phyloP scores from a whole-genome alignment of 192 early-diverging fungal genomes.

The Mortierella antarctica region DNA sequence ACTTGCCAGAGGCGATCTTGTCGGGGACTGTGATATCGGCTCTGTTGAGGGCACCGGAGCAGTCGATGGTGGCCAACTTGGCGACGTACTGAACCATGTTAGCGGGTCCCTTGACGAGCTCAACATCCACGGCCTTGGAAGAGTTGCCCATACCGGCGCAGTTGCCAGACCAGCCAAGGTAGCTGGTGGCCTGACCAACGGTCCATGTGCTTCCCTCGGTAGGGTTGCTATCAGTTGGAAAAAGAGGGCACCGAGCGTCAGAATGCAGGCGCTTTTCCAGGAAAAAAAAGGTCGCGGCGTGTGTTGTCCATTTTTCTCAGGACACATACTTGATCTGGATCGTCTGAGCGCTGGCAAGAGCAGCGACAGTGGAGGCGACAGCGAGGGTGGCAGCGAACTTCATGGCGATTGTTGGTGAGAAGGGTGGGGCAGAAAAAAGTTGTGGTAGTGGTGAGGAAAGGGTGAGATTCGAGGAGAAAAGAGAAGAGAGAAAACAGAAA shows the following conservation, averaged over 20 bases:
- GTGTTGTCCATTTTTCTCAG: neutral
- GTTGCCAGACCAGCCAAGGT: slow-evolving; percentile 9
- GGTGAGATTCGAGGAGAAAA: slow-evolving; percentile 18
- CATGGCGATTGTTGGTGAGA: slow-evolving; percentile 8
- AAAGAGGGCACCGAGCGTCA: neutral
- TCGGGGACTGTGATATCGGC: slow-evolving; percentile 3
- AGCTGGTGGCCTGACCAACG: slow-evolving; percentile 2
- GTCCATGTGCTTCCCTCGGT: slow-evolving; percentile 9
- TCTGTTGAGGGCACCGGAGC: slow-evolving; percentile 1
- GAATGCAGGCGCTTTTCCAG: neutral
- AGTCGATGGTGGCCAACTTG: slow-evolving; percentile 7
- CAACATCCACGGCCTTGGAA: slow-evolving; percentile 2
- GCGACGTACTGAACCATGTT: slow-evolving; percentile 6
- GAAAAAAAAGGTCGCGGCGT: neutral
- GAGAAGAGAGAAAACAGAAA: slow-evolving; percentile 13
- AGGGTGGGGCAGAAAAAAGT: neutral
- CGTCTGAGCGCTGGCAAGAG: slow-evolving; percentile 16
- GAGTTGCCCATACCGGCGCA: slow-evolving; percentile 8
- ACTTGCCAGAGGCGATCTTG: neutral
- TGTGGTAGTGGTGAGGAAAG: slow-evolving; percentile 18
- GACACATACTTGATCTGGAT: slow-evolving; percentile 15
- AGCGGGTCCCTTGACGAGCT: slow-evolving; percentile 10
- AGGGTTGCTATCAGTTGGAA: slow-evolving; percentile 5
- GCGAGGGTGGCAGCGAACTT: slow-evolving; percentile 20
- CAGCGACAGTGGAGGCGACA: neutral